A percentile compares a stretch with the other conserved stretches of the same genome.
These are phyloP conservation scores for Priceomyces haplophilus DNA, from an alignment of 805 yeast genomes.

Conservation along the genomic window DNA sequence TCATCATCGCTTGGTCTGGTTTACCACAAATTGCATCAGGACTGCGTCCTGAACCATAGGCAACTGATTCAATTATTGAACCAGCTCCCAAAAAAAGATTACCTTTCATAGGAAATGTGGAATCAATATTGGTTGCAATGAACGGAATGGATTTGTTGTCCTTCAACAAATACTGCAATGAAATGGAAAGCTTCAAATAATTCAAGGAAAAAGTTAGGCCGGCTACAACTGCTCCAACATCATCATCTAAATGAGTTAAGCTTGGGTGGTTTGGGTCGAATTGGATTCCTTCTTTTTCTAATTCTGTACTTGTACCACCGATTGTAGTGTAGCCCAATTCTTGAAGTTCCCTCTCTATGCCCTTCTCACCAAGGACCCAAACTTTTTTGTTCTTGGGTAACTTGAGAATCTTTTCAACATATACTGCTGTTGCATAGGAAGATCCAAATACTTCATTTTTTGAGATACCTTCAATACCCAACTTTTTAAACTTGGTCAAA, in stretches of 20 bases:
- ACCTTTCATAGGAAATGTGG: constrained; percentile 90
- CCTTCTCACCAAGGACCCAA: constrained; percentile 86
- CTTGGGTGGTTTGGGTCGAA: constrained; percentile 58
- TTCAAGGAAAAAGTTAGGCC: constrained; percentile 78
- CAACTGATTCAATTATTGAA: constrained; percentile 74
- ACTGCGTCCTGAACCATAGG: constrained; percentile 70
- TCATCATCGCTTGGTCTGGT: constrained; percentile 87
- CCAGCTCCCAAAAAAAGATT: constrained; percentile 93
- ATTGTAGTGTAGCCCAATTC: constrained; percentile 70
- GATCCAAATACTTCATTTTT: constrained; percentile 83
- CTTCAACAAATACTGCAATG: constrained; percentile 74
- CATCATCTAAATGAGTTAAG: constrained; percentile 58
- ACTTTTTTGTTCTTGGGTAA: constrained; percentile 75
- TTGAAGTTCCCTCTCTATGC: constrained; percentile 75
- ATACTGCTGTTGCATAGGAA: constrained; percentile 87
- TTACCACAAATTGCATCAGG: constrained; percentile 89
- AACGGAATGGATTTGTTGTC: constrained; percentile 58
- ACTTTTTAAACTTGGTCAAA: constrained; percentile 64
- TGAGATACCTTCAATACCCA: constrained; percentile 47
- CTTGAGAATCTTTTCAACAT: constrained; percentile 70
- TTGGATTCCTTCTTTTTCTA: constrained; percentile 42
- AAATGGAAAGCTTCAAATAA: constrained; percentile 76
- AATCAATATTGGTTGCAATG: constrained; percentile 91
- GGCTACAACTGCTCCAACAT: constrained; percentile 84
- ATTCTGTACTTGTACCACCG: constrained; percentile 78